Conservation (phyloP, 1,284 basidiomycete genomes). For the Melampsora americana region DNA sequence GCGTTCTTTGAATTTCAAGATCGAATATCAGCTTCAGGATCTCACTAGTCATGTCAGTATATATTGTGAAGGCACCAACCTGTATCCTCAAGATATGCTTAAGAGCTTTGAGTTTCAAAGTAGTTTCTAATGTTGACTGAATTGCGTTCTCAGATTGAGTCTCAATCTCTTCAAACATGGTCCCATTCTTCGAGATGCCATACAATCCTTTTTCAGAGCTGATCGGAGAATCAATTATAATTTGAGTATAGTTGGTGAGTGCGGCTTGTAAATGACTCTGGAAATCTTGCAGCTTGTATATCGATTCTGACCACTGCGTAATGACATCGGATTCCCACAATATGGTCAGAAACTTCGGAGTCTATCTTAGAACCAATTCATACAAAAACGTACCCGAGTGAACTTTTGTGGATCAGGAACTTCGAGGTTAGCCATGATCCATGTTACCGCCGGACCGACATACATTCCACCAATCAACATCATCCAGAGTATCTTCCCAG, state of each 20-base stretch:
- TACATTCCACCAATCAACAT: constrained; percentile 26
- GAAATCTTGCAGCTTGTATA: constrained; percentile 39
- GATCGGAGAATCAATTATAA: constrained; percentile 26
- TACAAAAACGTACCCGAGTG: constrained; percentile 13
- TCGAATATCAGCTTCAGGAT: not conserved
- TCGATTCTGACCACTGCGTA: constrained; percentile 32
- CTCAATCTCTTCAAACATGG: constrained; percentile 14
- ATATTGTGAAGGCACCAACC: constrained; percentile 11
- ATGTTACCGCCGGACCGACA: constrained; percentile 8
- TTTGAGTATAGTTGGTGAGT: constrained; percentile 36
- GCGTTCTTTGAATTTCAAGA: constrained; percentile 13
- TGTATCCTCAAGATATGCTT: constrained; percentile 36
- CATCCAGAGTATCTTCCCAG: constrained; percentile 27
- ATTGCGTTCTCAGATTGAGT: constrained; percentile 25
- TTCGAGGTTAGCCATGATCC: constrained; percentile 26
- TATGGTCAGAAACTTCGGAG: not conserved
- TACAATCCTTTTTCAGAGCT: constrained; percentile 34
- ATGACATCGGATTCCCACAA: not conserved
- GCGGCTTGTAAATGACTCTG: constrained; percentile 32
- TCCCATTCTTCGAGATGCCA: constrained; percentile 30
- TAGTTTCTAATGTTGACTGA: constrained; percentile 19
- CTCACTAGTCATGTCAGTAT: not conserved
- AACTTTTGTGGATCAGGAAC: constrained; percentile 41
- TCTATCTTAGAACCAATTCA: not conserved
- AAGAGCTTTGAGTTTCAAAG: constrained; percentile 37